These are phyloP conservation scores for Westerdykella ornata DNA, from an alignment of 2,329 filamentous ascomycete species.

Conservation along the genomic window DNA sequence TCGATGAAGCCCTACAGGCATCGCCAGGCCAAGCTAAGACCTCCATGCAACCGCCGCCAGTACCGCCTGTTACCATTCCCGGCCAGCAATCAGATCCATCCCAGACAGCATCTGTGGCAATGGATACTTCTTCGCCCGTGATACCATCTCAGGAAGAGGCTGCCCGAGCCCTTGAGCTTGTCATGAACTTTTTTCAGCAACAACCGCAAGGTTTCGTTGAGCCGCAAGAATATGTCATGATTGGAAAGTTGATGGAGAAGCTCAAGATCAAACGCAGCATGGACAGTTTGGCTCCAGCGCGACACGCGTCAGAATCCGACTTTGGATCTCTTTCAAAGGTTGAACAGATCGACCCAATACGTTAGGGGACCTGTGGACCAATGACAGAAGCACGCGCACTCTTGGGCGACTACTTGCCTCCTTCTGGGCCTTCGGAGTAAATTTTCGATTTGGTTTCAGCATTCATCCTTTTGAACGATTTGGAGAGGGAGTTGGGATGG, in stretches of 20 bases:
- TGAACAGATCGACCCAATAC: too few relatives aligned
- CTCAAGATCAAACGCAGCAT: constrained; percentile 59
- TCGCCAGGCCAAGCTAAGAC: constrained; percentile 33
- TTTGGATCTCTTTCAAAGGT: too few relatives aligned
- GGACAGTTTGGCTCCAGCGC: constrained; percentile 29
- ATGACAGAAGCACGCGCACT: too few relatives aligned
- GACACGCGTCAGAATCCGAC: constrained; percentile 28
- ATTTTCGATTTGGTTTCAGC: too few relatives aligned
- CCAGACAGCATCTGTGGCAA: constrained; percentile 12
- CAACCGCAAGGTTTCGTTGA: constrained; percentile 65
- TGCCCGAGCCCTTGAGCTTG: constrained; percentile 68
- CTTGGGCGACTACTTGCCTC: too few relatives aligned
- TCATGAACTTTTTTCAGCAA: constrained; percentile 74
- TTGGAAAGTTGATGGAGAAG: constrained; percentile 81
- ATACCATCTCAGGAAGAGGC: constrained; percentile 78
- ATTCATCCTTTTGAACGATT: not conserved
- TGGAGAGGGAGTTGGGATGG: constrained; percentile 10
- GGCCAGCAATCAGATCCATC: constrained; percentile 10
- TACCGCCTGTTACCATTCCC: constrained; percentile 29
- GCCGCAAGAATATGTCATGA: constrained; percentile 67
- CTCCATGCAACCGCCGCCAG: constrained; percentile 43
- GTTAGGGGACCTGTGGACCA: too few relatives aligned
- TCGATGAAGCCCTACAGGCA: constrained; percentile 39
- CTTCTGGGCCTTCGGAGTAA: constrained; percentile 7
- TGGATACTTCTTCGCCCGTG: constrained; percentile 44